Evolutionary conservation across 2,329 filamentous ascomycete genomes (phyloP).

Genomic region (Cladosporium sp.): DNA sequence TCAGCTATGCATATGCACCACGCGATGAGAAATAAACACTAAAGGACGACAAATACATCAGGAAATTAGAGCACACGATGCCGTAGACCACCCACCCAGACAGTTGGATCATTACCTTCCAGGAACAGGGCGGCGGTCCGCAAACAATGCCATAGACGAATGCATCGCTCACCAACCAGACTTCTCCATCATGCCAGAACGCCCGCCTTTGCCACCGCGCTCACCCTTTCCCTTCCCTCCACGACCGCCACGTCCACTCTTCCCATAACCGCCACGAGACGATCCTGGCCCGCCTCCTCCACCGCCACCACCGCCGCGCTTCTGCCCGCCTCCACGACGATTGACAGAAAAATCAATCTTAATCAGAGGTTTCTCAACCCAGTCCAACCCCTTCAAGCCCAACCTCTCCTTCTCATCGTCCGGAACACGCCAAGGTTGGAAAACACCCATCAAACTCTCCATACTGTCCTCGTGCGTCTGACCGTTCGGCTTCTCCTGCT

Average conservation of each 20-base stretch:
- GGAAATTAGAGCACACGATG: not conserved
- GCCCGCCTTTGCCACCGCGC: slow-evolving; percentile 2
- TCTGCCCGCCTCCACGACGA: slow-evolving; percentile 33
- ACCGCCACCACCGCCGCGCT: slow-evolving; percentile 30
- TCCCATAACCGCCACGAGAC: slow-evolving; percentile 19
- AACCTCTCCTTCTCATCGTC: slow-evolving; percentile 54
- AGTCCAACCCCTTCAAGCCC: slow-evolving; percentile 55
- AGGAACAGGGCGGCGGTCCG: not conserved
- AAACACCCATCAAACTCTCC: slow-evolving; percentile 54
- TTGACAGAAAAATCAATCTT: slow-evolving; percentile 61
- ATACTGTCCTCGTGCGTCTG: slow-evolving; percentile 11
- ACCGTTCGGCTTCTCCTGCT: not conserved
- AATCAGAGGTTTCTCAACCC: slow-evolving; percentile 64
- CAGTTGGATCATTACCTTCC: slow-evolving; percentile 1
- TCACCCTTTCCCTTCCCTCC: slow-evolving; percentile 16
- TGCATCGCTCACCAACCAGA: not conserved
- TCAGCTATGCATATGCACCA: too few species aligned
- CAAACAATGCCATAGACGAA: not conserved
- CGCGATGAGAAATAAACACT: too few species aligned
- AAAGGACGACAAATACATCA: too few species aligned
- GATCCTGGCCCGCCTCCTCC: slow-evolving; percentile 28
- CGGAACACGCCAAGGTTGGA: slow-evolving; percentile 65
- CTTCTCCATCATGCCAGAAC: not conserved
- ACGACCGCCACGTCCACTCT: slow-evolving; percentile 20
- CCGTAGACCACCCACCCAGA: not conserved